Base-by-base conservation (phyloP, 1,139 yeast genomes). In the Taphrina pruni region DNA sequence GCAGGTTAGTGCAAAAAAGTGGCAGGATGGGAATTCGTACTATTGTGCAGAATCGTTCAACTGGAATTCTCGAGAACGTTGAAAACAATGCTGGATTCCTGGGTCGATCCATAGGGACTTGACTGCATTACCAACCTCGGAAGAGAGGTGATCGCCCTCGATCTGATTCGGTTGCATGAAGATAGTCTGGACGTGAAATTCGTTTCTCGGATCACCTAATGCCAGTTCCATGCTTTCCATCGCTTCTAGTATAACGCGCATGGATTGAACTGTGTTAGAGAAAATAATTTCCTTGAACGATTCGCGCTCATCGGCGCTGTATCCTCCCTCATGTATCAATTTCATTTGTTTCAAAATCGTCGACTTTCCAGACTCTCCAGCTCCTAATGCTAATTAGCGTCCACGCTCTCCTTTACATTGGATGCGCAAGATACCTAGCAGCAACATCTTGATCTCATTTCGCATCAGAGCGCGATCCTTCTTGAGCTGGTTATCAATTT, bases 321-420 rank as follows among this genome's bases (percentile, higher is more conserved):
- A 94, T 5, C 97, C 96, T 39, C 90, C 88, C 72, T 91, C 90
- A 78, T 94, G 98, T 66, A 92, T 78, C 43, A 94, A 81, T 74
- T 89, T 86, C 86, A 94, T 85, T 77, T 95, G 99, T 78, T 94
- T 95, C 72, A 94, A 81, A n/a, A 94, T 96, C 0, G 99, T 94
- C 1, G 97, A 90, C 77, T 94, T 94, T 7, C 99, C 99, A 69
- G 94, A 87, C 78, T 94, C 99, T 7, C 99, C 99, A 0, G 98
- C 93, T 36, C 67, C 67, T 64, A 38, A n/a, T 11, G n/a, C 20
- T 20, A 36, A 26, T 43, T 11, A 35, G 26, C 17, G 12, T 11
- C 54, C 17, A 14, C 36, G n/a, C 36, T 4, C 39, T 58, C 54
- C 64, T 46, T 36, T n/a, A 36, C 20, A 17, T 35, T 9, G 20